Conservation (phyloP, 1,284 basidiomycete genomes). For the Trametes versicolor region DNA sequence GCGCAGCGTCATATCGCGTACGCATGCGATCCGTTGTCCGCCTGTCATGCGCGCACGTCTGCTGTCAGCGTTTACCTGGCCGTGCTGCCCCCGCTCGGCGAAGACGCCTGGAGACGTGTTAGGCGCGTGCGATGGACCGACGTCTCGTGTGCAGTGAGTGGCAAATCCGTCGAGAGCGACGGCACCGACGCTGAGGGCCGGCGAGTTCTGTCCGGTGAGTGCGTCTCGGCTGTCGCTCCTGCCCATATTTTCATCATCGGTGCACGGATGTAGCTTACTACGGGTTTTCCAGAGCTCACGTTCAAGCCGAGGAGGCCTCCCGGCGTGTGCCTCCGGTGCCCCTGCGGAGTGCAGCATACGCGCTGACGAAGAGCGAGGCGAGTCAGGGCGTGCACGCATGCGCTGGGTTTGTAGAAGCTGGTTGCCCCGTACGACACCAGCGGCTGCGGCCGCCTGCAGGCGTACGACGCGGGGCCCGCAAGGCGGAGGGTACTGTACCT, state of each 20-base stretch:
- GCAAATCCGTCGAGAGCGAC: conserved; percentile 88
- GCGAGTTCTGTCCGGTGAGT: conserved; percentile 74
- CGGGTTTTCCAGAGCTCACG: conserved; percentile 71
- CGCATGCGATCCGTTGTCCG: conserved; percentile 38
- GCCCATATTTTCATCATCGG: not conserved
- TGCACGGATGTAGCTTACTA: conserved; percentile 86
- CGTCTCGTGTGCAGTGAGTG: conserved; percentile 83
- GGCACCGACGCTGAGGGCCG: conserved; percentile 93
- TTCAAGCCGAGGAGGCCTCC: conserved; percentile 87
- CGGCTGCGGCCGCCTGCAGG: no score
- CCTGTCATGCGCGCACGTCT: not conserved
- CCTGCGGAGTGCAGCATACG: no score
- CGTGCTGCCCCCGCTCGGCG: conserved; percentile 78
- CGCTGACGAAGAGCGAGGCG: conserved; percentile 67
- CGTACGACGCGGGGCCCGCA: no score
- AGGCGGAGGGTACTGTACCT: no score
- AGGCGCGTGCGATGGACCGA: conserved; percentile 31
- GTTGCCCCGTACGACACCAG: no score
- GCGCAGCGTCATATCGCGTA: conserved; percentile 84
- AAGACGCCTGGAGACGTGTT: conserved; percentile 90
- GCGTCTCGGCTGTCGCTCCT: not conserved
- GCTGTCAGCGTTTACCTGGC: conserved; percentile 75
- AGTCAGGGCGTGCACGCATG: conserved; percentile 71
- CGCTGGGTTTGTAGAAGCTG: no score
- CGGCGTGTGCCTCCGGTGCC: no score